A percentile compares a stretch with the other conserved stretches of the same genome.
These are phyloP conservation scores for Alternaria postmessia DNA, from an alignment of 2,329 filamentous ascomycete genomes.

Conservation along the genomic window DNA sequence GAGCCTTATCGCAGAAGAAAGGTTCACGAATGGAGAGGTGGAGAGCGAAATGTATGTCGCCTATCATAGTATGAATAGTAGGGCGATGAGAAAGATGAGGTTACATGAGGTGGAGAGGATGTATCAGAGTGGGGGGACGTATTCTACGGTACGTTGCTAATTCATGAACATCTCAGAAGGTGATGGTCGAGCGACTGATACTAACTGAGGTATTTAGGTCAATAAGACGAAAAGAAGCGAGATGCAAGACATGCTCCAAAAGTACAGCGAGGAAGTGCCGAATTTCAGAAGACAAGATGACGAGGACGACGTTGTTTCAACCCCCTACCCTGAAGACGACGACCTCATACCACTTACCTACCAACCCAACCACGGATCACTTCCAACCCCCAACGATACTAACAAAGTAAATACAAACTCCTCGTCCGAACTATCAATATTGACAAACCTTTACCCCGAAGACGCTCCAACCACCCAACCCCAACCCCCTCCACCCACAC, in stretches of 20 bases:
- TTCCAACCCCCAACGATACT: neutral
- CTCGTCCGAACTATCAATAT: neutral
- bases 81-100: neutral
- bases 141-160: constrained; percentile 9
- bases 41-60: neutral
- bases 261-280: neutral
- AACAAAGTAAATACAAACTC: neutral
- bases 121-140: constrained; percentile 2
- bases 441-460: constrained; percentile 5
- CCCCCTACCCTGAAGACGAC: constrained; percentile 11
- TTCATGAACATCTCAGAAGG: neutral
- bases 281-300: neutral
- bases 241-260: neutral
- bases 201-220: neutral
- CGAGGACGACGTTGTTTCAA: neutral
- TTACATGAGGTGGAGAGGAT: neutral
- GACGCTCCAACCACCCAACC: constrained; percentile 3
- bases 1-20: neutral
- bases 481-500: constrained; percentile 9
- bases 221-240: neutral
- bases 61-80: constrained; percentile 1
- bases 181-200: neutral
- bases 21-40: neutral
- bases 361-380: neutral
- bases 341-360: constrained; percentile 1